phyloP scores from a whole-genome alignment of 176 grass and related monocot genomes.

The Phoenix dactylifera region DNA sequence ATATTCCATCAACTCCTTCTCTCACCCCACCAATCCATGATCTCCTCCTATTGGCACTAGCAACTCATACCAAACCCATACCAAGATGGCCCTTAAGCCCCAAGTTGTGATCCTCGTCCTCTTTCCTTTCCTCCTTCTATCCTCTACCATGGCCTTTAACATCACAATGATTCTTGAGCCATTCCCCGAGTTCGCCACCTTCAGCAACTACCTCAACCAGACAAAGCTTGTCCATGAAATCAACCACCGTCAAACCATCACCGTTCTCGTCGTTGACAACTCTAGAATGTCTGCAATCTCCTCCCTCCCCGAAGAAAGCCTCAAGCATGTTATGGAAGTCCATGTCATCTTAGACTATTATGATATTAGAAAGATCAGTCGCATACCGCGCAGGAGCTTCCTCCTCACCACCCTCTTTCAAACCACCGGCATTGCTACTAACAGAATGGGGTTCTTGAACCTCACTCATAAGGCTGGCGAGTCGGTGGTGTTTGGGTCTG shows the following conservation, averaged over 20 bases:
- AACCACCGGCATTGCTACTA: neutral
- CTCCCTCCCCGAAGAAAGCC: neutral
- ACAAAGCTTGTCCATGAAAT: neutral
- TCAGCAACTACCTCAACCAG: neutral
- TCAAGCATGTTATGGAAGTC: neutral
- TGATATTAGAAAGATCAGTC: neutral
- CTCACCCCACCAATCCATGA: too few relatives aligned
- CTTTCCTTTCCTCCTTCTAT: too few relatives aligned
- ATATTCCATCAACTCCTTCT: too few relatives aligned
- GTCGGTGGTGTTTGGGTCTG: neutral
- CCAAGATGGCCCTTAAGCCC: neutral
- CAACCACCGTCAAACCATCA: neutral
- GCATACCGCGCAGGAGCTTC: neutral
- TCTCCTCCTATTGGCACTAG: too few relatives aligned
- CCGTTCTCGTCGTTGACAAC: conserved; percentile 1
- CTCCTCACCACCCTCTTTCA: conserved; percentile 1
- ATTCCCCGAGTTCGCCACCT: neutral
- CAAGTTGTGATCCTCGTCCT: neutral
- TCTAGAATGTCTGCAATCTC: neutral
- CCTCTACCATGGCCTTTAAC: neutral
- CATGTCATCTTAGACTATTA: conserved; percentile 8
- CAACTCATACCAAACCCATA: too few relatives aligned
- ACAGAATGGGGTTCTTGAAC: neutral
- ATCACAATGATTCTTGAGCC: neutral
- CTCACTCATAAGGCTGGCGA: neutral